A percentile compares a stretch with the other conserved stretches of the same genome.
These are phyloP conservation scores for Niveomyces coronatus DNA, from an alignment of 2,329 filamentous ascomycete species.

Conservation along the genomic window DNA sequence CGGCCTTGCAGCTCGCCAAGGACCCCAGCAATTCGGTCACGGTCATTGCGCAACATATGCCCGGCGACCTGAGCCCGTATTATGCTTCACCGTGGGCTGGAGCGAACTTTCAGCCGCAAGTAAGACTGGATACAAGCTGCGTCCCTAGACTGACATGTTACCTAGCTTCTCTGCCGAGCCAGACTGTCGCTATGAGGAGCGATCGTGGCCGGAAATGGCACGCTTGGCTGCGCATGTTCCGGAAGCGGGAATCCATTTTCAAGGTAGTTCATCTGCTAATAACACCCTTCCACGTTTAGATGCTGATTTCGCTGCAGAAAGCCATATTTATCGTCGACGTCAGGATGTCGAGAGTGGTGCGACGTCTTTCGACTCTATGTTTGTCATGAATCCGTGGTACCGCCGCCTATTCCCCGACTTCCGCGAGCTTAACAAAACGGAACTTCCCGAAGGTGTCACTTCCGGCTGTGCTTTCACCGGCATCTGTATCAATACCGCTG, in stretches of 20 bases:
- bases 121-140: slow-evolving; percentile 13
- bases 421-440: slow-evolving; percentile 43
- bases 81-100: slow-evolving; percentile 87
- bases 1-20: slow-evolving; percentile 37
- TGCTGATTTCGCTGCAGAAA: slow-evolving; percentile 24
- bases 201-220: slow-evolving; percentile 54
- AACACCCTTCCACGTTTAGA: neutral
- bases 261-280: slow-evolving; percentile 34
- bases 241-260: slow-evolving; percentile 73
- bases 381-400: slow-evolving; percentile 61
- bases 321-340: slow-evolving; percentile 42
- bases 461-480: slow-evolving; percentile 69
- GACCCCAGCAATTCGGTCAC: slow-evolving; percentile 44
- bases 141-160: neutral
- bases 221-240: slow-evolving; percentile 53
- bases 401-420: slow-evolving; percentile 62
- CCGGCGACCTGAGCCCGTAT: slow-evolving; percentile 83
- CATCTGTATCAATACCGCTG: slow-evolving; percentile 80
- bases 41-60: slow-evolving; percentile 78
- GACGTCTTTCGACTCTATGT: slow-evolving; percentile 55
- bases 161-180: slow-evolving; percentile 32
- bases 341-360: slow-evolving; percentile 44
- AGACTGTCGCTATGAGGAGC: slow-evolving; percentile 46
- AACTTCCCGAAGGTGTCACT: slow-evolving; percentile 56
- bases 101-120: slow-evolving; percentile 66